phyloP scores from a whole-genome alignment of 116 monocot genomes.

The Thalassia testudinum region DNA sequence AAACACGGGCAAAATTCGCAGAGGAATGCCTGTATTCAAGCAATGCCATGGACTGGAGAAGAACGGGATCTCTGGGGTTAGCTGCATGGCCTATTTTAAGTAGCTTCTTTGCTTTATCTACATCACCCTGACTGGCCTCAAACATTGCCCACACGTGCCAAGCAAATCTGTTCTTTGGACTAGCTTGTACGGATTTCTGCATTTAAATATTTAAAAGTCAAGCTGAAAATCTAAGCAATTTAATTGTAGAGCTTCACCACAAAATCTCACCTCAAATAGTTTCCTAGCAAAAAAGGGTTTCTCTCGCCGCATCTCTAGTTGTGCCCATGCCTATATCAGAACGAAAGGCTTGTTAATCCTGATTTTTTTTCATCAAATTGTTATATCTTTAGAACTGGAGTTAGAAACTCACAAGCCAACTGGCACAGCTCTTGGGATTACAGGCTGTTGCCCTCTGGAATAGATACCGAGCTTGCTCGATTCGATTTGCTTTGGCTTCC shows the following conservation, averaged over 20 bases:
- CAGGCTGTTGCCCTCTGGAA: constrained; percentile 69
- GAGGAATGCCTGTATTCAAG: constrained; percentile 80
- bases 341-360: background rate
- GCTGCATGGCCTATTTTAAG: constrained; percentile 84
- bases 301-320: constrained; percentile 76
- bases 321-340: constrained; percentile 88
- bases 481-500: constrained; percentile 67
- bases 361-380: background rate
- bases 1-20: constrained; percentile 59
- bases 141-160: constrained; percentile 98
- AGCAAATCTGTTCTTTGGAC: constrained; percentile 96
- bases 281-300: constrained; percentile 47
- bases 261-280: constrained; percentile 71
- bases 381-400: background rate
- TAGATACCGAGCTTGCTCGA: constrained; percentile 72
- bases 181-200: constrained; percentile 90
- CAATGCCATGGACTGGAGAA: constrained; percentile 89
- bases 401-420: constrained; percentile 80
- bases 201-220: background rate
- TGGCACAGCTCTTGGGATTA: constrained; percentile 96
- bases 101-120: constrained; percentile 75
- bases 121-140: constrained; percentile 60
- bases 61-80: constrained; percentile 90
- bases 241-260: no score
- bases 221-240: no score